Conservation (phyloP, 2,329 filamentous ascomycete genomes). For the Hypoxylon sp. region DNA sequence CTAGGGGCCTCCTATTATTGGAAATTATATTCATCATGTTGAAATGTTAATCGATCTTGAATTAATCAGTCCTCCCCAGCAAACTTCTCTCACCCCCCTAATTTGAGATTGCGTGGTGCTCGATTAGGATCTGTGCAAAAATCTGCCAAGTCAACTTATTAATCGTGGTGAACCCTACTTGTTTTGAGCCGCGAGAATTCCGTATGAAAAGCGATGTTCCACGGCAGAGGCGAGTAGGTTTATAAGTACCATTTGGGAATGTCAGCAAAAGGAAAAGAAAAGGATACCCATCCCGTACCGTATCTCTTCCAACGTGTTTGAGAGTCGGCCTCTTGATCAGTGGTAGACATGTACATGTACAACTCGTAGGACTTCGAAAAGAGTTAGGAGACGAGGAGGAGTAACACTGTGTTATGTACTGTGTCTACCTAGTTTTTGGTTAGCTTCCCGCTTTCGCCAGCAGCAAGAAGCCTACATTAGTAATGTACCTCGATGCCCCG, state of each 20-base stretch:
- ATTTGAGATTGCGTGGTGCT: constrained; percentile 1
- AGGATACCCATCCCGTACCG: constrained; percentile 25
- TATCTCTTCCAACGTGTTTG: not conserved
- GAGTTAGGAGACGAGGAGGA: not conserved
- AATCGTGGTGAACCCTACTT: constrained; percentile 3
- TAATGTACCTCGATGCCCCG: not conserved
- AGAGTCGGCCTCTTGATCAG: constrained; percentile 10
- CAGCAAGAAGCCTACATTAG: not conserved
- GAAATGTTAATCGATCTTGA: not conserved
- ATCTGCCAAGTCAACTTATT: not conserved
- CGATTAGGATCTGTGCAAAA: constrained; percentile 2
- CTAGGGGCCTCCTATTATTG: constrained; percentile 2
- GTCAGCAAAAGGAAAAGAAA: constrained; percentile 6
- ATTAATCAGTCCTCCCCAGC: not conserved
- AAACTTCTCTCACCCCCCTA: too few species aligned
- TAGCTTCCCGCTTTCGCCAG: constrained; percentile 20
- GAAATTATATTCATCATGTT: constrained; percentile 8
- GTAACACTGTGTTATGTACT: constrained; percentile 20
- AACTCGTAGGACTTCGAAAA: constrained; percentile 5
- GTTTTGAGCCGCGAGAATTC: constrained; percentile 23
- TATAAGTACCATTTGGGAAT: constrained; percentile 14
- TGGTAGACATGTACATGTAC: constrained; percentile 7
- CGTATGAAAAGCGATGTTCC: constrained; percentile 15
- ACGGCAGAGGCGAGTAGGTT: constrained; percentile 6
- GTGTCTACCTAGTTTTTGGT: constrained; percentile 24